Evolutionary conservation across 2,329 filamentous ascomycete species (phyloP).

Genomic region (Fusarium albosuccineum): DNA sequence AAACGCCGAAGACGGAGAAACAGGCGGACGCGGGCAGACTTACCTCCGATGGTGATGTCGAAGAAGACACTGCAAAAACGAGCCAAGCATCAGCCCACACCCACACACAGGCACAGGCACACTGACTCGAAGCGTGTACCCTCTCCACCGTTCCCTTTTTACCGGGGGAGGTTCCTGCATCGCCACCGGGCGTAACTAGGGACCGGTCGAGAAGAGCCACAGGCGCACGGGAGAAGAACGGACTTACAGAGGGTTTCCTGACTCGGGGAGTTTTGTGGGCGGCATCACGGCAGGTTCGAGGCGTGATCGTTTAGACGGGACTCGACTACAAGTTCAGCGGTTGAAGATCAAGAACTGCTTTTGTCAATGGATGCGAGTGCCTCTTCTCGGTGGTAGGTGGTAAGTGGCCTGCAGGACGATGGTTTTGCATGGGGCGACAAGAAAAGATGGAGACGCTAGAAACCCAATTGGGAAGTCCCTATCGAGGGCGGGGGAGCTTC

Average conservation of each 20-base stretch:
- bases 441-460: slow-evolving; percentile 12
- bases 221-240: neutral
- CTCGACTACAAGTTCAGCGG: neutral
- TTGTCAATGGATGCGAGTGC: slow-evolving; percentile 4
- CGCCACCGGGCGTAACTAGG: slow-evolving; percentile 18
- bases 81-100: slow-evolving; percentile 42
- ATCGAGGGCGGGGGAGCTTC: slow-evolving; percentile 12
- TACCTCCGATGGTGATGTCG: slow-evolving; percentile 83
- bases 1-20: slow-evolving; percentile 7
- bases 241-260: slow-evolving; percentile 63
- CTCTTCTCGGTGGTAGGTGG: neutral
- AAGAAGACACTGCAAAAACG: slow-evolving; percentile 71
- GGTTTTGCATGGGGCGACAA: slow-evolving; percentile 29
- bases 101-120: slow-evolving; percentile 14
- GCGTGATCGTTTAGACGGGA: neutral
- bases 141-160: slow-evolving; percentile 25
- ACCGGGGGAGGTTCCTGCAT: slow-evolving; percentile 27
- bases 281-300: slow-evolving; percentile 51
- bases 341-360: slow-evolving; percentile 12
- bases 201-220: neutral
- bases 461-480: slow-evolving; percentile 19
- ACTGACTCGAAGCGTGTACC: slow-evolving; percentile 32
- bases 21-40: slow-evolving; percentile 29
- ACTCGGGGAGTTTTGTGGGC: slow-evolving; percentile 61
- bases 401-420: slow-evolving; percentile 11